Evolutionary conservation across 495 filamentous ascomycete genomes (phyloP).

Genomic region (Penicillium manginii): DNA sequence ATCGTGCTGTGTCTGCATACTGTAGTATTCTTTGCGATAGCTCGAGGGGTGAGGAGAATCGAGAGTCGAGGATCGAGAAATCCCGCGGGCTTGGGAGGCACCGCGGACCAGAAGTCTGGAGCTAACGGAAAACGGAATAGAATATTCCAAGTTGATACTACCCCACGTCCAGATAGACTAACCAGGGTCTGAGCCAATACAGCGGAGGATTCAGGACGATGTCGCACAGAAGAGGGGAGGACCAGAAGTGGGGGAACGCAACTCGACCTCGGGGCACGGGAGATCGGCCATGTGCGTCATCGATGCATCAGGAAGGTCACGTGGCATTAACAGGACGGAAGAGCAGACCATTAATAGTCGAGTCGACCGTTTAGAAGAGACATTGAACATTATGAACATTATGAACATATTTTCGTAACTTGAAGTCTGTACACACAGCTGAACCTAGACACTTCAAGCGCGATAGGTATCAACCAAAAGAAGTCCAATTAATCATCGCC

Average conservation of each 20-base stretch:
- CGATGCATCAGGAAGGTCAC: slow-evolving; percentile 37
- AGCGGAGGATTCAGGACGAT: slow-evolving; percentile 2
- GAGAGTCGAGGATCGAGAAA: slow-evolving; percentile 1
- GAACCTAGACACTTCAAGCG: neutral
- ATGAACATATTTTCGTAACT: neutral
- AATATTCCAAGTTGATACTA: slow-evolving; percentile 17
- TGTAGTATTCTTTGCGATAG: slow-evolving; percentile 13
- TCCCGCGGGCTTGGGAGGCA: neutral
- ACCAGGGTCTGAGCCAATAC: slow-evolving; percentile 8
- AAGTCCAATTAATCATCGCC: slow-evolving; percentile 53
- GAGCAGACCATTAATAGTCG: neutral
- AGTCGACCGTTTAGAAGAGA: neutral
- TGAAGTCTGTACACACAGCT: slow-evolving; percentile 6
- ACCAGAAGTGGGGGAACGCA: slow-evolving; percentile 29
- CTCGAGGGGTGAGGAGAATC: slow-evolving; percentile 1
- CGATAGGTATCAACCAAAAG: slow-evolving; percentile 17
- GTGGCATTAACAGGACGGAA: slow-evolving; percentile 13
- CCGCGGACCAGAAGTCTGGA: slow-evolving; percentile 15
- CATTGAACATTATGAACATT: neutral
- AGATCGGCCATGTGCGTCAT: slow-evolving; percentile 48
- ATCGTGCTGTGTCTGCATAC: slow-evolving; percentile 36
- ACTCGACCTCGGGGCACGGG: slow-evolving; percentile 23
- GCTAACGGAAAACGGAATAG: slow-evolving; percentile 29
- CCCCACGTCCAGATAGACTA: slow-evolving; percentile 11
- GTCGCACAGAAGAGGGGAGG: slow-evolving; percentile 16